Evolutionary conservation across 2,329 filamentous ascomycete genomes (phyloP).

Genomic region (Myriosclerotinia curreyana): DNA sequence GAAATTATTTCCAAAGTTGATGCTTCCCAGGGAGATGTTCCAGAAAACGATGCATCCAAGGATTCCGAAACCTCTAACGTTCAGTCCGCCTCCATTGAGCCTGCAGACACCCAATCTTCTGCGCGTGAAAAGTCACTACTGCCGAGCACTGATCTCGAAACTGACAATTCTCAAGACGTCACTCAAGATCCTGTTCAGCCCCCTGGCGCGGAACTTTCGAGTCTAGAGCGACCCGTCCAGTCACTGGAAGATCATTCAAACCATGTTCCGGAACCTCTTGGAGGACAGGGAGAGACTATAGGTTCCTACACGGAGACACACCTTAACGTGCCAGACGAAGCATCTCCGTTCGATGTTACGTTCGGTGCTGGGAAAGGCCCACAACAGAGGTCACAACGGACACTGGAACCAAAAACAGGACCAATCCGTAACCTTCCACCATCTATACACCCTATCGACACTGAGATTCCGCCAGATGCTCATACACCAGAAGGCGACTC

Average conservation of each 20-base stretch:
- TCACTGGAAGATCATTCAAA: background rate
- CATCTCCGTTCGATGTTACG: background rate
- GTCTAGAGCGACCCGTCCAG: background rate
- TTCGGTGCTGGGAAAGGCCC: no score
- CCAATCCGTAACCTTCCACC: background rate
- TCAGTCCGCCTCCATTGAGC: background rate
- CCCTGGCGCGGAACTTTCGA: background rate
- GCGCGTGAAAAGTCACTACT: background rate
- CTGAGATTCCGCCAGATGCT: conserved; percentile 14
- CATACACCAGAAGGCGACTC: conserved; percentile 12
- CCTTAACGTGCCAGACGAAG: background rate
- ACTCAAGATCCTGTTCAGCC: background rate
- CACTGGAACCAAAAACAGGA: background rate
- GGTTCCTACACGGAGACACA: no score
- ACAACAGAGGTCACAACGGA: no score
- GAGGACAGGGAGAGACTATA: background rate
- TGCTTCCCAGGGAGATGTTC: background rate
- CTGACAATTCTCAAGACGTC: background rate
- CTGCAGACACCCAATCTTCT: background rate
- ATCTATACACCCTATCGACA: background rate
- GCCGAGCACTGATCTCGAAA: background rate
- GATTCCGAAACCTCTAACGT: background rate
- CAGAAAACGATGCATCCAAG: background rate
- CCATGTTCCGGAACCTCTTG: background rate
- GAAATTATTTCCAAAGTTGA: background rate